Evolutionary conservation across 2,329 filamentous ascomycete genomes (phyloP).

Genomic region (Botryotinia convoluta): DNA sequence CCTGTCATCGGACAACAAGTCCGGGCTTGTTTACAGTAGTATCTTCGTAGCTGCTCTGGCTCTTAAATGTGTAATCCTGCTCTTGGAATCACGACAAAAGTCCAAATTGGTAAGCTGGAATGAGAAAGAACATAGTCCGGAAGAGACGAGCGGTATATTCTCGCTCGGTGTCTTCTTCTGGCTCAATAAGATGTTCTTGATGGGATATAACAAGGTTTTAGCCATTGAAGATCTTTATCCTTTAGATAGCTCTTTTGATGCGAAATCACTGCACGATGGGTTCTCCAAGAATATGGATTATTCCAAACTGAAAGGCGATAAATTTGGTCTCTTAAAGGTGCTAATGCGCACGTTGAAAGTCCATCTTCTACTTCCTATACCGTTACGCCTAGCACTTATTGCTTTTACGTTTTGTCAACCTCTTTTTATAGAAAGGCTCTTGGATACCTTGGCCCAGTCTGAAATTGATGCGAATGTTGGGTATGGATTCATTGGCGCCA

Average conservation of each 20-base stretch:
- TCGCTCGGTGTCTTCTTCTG: slow-evolving; percentile 38
- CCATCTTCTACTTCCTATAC: slow-evolving; percentile 19
- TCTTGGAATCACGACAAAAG: slow-evolving; percentile 26
- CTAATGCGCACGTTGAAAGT: slow-evolving; percentile 24
- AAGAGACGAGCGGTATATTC: slow-evolving; percentile 38
- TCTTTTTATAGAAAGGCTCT: slow-evolving; percentile 20
- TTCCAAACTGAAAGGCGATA: slow-evolving; percentile 21
- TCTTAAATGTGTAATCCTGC: slow-evolving; percentile 22
- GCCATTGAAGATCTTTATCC: slow-evolving; percentile 32
- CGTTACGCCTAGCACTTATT: slow-evolving; percentile 25
- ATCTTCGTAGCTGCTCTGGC: slow-evolving; percentile 18
- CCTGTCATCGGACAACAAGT: slow-evolving; percentile 2
- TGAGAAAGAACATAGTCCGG: slow-evolving; percentile 22
- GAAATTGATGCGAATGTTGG: slow-evolving; percentile 19
- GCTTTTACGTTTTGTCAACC: slow-evolving; percentile 30
- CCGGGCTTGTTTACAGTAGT: slow-evolving; percentile 27
- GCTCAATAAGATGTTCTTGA: slow-evolving; percentile 38
- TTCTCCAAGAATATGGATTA: slow-evolving; percentile 21
- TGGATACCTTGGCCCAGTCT: slow-evolving; percentile 30
- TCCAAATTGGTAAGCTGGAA: slow-evolving; percentile 12
- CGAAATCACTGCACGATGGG: slow-evolving; percentile 20
- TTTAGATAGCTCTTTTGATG: slow-evolving; percentile 23
- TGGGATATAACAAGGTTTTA: slow-evolving; percentile 35
- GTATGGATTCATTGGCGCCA: slow-evolving; percentile 29
- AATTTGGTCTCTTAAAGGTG: slow-evolving; percentile 28